These are phyloP conservation scores for Talaromyces borbonicus DNA, from an alignment of 495 filamentous ascomycete species.

Conservation along the genomic window DNA sequence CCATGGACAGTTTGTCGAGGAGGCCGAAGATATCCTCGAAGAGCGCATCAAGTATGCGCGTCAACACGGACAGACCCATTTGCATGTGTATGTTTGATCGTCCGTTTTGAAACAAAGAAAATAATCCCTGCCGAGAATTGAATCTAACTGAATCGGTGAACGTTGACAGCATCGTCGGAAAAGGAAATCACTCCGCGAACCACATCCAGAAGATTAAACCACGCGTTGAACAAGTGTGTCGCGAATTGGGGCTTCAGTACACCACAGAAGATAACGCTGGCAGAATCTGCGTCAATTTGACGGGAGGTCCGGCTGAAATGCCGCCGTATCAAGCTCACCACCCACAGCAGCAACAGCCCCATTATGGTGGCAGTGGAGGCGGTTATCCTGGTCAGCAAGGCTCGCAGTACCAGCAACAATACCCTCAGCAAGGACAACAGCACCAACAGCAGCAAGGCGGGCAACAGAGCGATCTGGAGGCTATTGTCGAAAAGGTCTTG, in stretches of 20 bases:
- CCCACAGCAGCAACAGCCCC: constrained; percentile 21
- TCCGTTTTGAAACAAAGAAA: too few relatives aligned
- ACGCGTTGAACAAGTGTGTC: constrained; percentile 74
- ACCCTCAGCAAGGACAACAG: constrained; percentile 16
- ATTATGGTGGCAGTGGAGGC: constrained; percentile 18
- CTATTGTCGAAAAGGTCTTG: constrained; percentile 52
- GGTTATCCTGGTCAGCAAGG: constrained; percentile 31
- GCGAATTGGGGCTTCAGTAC: constrained; percentile 71
- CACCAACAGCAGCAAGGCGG: constrained; percentile 31
- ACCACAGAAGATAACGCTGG: constrained; percentile 80
- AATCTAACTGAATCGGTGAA: too few relatives aligned
- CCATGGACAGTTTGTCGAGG: constrained; percentile 86
- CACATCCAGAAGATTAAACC: constrained; percentile 89
- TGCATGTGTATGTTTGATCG: constrained; percentile 51
- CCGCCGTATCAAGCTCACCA: constrained; percentile 30
- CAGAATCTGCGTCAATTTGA: constrained; percentile 64
- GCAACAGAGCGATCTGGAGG: constrained; percentile 53
- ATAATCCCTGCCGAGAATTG: too few relatives aligned
- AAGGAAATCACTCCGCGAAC: constrained; percentile 73
- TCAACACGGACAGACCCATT: constrained; percentile 58
- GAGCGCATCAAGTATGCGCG: constrained; percentile 68
- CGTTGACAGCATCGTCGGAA: constrained; percentile 67
- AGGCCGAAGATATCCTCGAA: constrained; percentile 84
- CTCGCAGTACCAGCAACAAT: constrained; percentile 15
- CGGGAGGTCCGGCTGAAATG: constrained; percentile 49